A percentile compares a stretch with the other conserved stretches of the same genome.
Conservation (phyloP, 345 rosid genomes). For the Eucalyptus tenuipes region DNA sequence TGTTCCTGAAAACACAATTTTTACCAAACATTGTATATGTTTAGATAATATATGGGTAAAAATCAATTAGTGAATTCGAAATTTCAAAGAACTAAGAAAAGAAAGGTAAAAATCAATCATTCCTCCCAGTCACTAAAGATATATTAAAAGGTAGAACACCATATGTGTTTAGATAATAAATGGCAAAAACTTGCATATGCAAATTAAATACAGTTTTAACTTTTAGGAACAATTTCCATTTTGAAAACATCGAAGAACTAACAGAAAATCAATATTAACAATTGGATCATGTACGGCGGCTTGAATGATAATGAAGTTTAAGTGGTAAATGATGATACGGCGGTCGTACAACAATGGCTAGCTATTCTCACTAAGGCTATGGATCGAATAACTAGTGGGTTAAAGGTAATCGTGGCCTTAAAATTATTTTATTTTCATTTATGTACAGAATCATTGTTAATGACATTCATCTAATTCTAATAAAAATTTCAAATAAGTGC, state of each 20-base stretch:
- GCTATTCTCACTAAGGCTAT: background rate
- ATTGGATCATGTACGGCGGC: background rate
- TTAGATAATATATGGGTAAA: too few species aligned
- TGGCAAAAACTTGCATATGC: background rate
- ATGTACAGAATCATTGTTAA: too few species aligned
- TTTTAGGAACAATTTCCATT: background rate
- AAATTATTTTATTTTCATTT: background rate
- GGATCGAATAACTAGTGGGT: background rate
- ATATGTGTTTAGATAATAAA: background rate
- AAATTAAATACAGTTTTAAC: background rate
- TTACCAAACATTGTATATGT: too few species aligned
- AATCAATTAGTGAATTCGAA: background rate
- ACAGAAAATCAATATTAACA: background rate
- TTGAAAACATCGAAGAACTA: background rate
- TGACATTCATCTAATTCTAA: background rate
- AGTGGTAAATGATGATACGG: background rate
- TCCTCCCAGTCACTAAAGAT: background rate
- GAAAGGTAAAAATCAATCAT: background rate
- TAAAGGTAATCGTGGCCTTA: background rate
- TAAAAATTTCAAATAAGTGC: background rate
- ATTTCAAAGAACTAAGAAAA: background rate
- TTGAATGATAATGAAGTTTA: background rate
- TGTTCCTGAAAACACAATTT: too few species aligned
- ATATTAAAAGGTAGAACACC: background rate
- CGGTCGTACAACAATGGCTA: background rate